A percentile compares a stretch with the other conserved stretches of the same genome.
phyloP scores from a whole-genome alignment of 768 basidiomycete genomes.

The Lentinula aciculospora region DNA sequence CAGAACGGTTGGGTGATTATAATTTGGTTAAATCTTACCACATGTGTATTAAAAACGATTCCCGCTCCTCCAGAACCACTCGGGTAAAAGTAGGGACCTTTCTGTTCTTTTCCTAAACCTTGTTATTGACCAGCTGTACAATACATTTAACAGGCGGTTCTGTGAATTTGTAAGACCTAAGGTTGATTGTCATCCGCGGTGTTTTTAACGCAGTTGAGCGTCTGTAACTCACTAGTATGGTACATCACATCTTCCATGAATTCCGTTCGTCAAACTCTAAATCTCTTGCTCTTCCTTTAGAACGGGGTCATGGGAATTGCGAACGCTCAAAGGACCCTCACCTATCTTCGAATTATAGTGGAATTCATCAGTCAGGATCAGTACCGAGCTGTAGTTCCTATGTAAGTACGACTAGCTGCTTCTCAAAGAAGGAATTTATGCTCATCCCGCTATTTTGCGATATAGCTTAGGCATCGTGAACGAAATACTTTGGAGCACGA shows the following conservation, averaged over 20 bases:
- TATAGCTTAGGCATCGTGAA: conserved; percentile 54
- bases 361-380: conserved; percentile 84
- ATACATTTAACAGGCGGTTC: conserved; percentile 32
- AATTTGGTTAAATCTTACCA: neutral
- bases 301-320: conserved; percentile 85
- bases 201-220: neutral
- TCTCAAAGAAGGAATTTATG: neutral
- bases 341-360: conserved; percentile 72
- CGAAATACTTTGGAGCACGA: conserved; percentile 53
- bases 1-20: conserved; percentile 88
- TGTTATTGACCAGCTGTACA: neutral
- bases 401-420: conserved; percentile 28
- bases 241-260: neutral
- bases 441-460: neutral
- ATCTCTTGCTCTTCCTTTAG: conserved; percentile 2
- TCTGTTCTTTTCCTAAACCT: neutral
- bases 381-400: conserved; percentile 67
- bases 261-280: neutral
- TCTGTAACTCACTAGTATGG: conserved; percentile 1
- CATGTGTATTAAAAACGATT: neutral
- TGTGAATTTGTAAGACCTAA: conserved; percentile 51
- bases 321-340: conserved; percentile 81
- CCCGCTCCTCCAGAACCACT: conserved; percentile 35
- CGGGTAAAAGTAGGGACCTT: conserved; percentile 34
- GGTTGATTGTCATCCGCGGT: neutral